These are phyloP conservation scores for Kodamaea sp. DNA, from an alignment of 1,139 yeast genomes.

Conservation along the genomic window DNA sequence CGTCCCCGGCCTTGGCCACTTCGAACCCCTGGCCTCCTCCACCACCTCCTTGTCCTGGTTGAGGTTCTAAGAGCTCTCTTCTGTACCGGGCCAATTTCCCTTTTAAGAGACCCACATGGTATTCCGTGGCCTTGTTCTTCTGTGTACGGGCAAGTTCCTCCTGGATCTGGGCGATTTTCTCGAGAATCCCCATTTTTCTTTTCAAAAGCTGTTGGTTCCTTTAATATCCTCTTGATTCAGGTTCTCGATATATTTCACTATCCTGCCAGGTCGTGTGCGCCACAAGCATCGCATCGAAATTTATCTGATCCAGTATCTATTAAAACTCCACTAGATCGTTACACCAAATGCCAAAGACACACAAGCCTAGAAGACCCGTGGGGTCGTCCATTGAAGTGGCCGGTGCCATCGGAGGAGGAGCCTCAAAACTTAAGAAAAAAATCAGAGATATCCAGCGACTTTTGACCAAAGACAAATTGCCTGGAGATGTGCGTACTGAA, in stretches of 20 bases:
- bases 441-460: slow-evolving; percentile 84
- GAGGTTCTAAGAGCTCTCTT: slow-evolving; percentile 88
- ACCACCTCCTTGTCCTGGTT: slow-evolving; percentile 67
- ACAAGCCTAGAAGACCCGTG: slow-evolving; percentile 13
- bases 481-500: slow-evolving; percentile 75
- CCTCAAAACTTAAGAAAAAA: slow-evolving; percentile 71
- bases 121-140: slow-evolving; percentile 97
- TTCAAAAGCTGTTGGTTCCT: not conserved
- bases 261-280: no score
- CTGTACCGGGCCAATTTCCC: slow-evolving; percentile 95
- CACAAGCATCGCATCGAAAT: no score
- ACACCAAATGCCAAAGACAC: slow-evolving; percentile 20
- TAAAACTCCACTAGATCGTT: no score
- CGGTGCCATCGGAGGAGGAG: slow-evolving; percentile 36
- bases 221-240: not conserved
- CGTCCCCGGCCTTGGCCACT: slow-evolving; percentile 94
- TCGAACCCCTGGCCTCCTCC: slow-evolving; percentile 92
- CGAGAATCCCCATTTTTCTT: slow-evolving; percentile 30
- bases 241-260: slow-evolving; percentile 1
- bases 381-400: slow-evolving; percentile 27
- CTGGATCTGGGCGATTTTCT: slow-evolving; percentile 86
- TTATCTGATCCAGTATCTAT: no score
- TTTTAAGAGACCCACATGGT: slow-evolving; percentile 88
- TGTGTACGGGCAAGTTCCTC: slow-evolving; percentile 94
- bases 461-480: slow-evolving; percentile 59